Evolutionary conservation across 345 rosid species (phyloP), one percentile per base, ranked within the genome.

Genomic region (Balakata baccata): DNA sequence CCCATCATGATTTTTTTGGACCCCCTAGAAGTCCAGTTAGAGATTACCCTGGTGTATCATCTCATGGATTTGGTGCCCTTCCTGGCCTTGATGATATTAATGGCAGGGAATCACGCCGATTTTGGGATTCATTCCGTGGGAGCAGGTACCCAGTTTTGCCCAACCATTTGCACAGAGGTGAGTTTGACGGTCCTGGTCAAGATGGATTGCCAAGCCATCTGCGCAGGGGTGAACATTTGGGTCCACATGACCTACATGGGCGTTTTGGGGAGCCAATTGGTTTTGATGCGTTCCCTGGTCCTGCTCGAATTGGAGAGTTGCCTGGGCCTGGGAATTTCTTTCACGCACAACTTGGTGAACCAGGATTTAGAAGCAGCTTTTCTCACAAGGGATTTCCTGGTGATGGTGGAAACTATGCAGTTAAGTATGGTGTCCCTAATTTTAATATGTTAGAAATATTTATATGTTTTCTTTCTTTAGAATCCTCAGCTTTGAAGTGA

Each of bases 321-420:
- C 77, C 72, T 63, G 84, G 84, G 57, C 77, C 84, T 11, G 84
- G 83, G 54, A 74, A 77, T 83, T 81, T 81, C 74, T 80, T 50
- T 54, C 82, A 65, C 63, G 80, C 77, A 16, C 84, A 77, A 38
- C 83, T 77, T 82, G 90, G 89, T 68, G 93, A 88, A 69, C 86
- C 89, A 39, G 91, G 93, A 70, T 87, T 83, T 67, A 84, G 91
- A 59, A 86, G 91, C 79, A 83, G 70, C 83, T 83, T 78, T 80
- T 73, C 89, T 11, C 74, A 62, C 57, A 85, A 79, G 68, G 82
- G 82, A 67, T 79, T 77, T 78, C 80, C 83, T 62, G 73, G 57
- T 70, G 85, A 83, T 83, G 86, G 82, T 71, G 88, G 87, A 66
- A 64, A 62, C 57, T 82, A 68, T 83, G 62, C 83, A 79, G 91